Conservation (phyloP, 257 asterid genomes). For the Penstemon eatonii region DNA sequence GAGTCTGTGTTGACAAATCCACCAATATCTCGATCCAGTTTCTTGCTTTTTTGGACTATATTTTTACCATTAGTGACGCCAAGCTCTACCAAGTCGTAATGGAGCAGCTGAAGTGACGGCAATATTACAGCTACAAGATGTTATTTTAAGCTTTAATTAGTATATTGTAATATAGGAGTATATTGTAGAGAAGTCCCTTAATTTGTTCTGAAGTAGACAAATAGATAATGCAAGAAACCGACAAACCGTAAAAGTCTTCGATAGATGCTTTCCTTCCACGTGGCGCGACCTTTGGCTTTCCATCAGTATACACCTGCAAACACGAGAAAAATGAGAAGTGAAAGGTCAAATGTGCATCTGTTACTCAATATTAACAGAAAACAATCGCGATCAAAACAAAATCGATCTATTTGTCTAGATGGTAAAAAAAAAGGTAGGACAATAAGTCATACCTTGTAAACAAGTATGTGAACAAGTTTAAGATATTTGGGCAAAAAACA, state of each 20-base stretch:
- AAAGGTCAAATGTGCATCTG: too few species aligned
- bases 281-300: constrained; percentile 61
- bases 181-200: neutral
- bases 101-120: constrained; percentile 81
- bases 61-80: constrained; percentile 33
- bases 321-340: neutral
- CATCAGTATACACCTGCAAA: constrained; percentile 70
- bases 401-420: neutral
- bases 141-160: constrained; percentile 15
- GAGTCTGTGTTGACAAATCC: constrained; percentile 35
- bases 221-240: neutral
- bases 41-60: constrained; percentile 24
- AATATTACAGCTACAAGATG: constrained; percentile 68
- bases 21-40: too few species aligned
- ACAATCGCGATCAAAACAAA: neutral
- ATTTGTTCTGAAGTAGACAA: too few species aligned
- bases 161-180: neutral
- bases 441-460: constrained; percentile 58
- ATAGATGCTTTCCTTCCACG: constrained; percentile 75
- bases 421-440: neutral
- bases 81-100: constrained; percentile 52
- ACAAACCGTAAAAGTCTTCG: constrained; percentile 78
- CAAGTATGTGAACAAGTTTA: constrained; percentile 64
- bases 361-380: too few species aligned
- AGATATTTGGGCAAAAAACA: constrained; percentile 58